Conservation (phyloP, 495 filamentous ascomycete species). For the Neurospora sp. region DNA sequence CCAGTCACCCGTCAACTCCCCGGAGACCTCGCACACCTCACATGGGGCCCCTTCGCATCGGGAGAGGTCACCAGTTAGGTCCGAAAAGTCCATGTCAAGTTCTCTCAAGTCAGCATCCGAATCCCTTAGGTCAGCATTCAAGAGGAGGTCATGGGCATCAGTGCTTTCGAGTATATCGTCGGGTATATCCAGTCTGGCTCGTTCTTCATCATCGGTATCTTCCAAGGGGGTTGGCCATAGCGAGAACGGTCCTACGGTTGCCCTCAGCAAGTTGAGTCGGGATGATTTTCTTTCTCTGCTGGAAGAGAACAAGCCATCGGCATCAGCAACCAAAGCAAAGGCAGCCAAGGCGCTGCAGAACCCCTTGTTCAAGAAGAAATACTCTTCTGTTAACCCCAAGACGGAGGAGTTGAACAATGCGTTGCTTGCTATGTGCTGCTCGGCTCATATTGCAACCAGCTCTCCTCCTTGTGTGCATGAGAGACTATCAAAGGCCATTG, state of each 20-base stretch:
- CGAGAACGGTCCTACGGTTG: slow-evolving; percentile 11
- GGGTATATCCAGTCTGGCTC: slow-evolving; percentile 22
- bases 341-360: background rate
- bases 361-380: slow-evolving; percentile 8
- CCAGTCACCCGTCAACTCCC: slow-evolving; percentile 6
- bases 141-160: slow-evolving; percentile 24
- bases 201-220: slow-evolving; percentile 21
- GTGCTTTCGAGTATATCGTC: slow-evolving; percentile 26
- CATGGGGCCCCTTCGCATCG: slow-evolving; percentile 1
- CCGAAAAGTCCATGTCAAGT: slow-evolving; percentile 11
- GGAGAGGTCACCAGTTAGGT: slow-evolving; percentile 17
- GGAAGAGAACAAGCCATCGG: slow-evolving; percentile 13
- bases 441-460: slow-evolving; percentile 3
- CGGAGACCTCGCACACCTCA: slow-evolving; percentile 7
- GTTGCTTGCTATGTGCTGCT: slow-evolving; percentile 21
- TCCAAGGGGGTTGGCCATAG: slow-evolving; percentile 17
- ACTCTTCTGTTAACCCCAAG: slow-evolving; percentile 13
- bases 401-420: slow-evolving; percentile 20
- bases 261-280: slow-evolving; percentile 22
- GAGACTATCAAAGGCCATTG: slow-evolving; percentile 19
- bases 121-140: slow-evolving; percentile 19
- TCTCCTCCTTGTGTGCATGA: slow-evolving; percentile 16
- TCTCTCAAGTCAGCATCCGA: slow-evolving; percentile 15
- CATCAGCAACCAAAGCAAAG: background rate
- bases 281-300: slow-evolving; percentile 21